These are phyloP conservation scores for Sugiyamaella novakii DNA, from an alignment of 1,139 yeast species.

Conservation along the genomic window DNA sequence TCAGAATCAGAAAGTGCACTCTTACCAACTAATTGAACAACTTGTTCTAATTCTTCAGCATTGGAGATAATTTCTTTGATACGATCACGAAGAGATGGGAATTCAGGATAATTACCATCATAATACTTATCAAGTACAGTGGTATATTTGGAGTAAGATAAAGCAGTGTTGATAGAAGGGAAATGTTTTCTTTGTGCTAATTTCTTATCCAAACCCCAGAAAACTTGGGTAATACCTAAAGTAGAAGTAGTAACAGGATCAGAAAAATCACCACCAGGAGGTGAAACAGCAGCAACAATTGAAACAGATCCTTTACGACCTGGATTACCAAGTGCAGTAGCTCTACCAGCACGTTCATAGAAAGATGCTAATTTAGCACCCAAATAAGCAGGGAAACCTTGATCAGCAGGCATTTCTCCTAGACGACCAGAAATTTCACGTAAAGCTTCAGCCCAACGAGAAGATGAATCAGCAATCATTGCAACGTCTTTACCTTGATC, in stretches of 20 bases:
- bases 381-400: constrained; percentile 99
- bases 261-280: constrained; percentile 99
- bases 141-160: constrained; percentile 95
- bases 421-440: constrained; percentile 99
- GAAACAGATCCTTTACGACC: constrained; percentile 96
- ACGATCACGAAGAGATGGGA: constrained; percentile 84
- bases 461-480: constrained; percentile 99
- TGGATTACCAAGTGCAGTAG: constrained; percentile 93
- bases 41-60: constrained; percentile 98
- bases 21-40: constrained; percentile 98
- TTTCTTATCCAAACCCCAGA: constrained; percentile 99
- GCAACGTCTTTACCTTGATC: constrained; percentile 99
- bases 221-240: constrained; percentile 97
- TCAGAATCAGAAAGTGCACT: constrained; percentile 95
- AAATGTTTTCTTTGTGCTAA: constrained; percentile 99
- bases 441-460: constrained; percentile 99
- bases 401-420: constrained; percentile 99
- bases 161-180: constrained; percentile 96
- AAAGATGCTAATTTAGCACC: constrained; percentile 98
- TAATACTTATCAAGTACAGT: constrained; percentile 83
- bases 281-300: constrained; percentile 98
- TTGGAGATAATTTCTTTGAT: constrained; percentile 92
- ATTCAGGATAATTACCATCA: constrained; percentile 84
- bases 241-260: constrained; percentile 99
- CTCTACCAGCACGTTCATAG: constrained; percentile 99